Evolutionary conservation across 2,329 filamentous ascomycete species (phyloP).

Genomic region (Fusarium denticulatum): DNA sequence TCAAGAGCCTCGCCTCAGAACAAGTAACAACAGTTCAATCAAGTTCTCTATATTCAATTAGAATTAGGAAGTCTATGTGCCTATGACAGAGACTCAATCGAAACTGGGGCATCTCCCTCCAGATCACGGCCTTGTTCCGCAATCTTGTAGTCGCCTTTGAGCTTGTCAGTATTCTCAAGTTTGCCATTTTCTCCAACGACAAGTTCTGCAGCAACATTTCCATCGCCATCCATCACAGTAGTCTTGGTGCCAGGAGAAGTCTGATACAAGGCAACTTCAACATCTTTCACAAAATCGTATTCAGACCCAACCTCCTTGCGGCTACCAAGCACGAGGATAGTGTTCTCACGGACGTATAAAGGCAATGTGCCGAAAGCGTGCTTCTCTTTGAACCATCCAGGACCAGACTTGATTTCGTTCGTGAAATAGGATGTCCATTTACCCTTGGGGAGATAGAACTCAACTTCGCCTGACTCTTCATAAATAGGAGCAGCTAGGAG

Average conservation of each 20-base stretch:
- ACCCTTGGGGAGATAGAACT: conserved; percentile 70
- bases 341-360: conserved; percentile 66
- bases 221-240: conserved; percentile 55
- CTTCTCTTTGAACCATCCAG: conserved; percentile 68
- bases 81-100: conserved; percentile 39
- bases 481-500: conserved; percentile 73
- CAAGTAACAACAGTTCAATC: not conserved
- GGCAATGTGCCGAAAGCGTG: conserved; percentile 68
- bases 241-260: conserved; percentile 53
- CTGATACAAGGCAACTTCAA: conserved; percentile 60
- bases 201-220: conserved; percentile 53
- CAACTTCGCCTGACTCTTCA: conserved; percentile 68
- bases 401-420: conserved; percentile 59
- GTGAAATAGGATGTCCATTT: conserved; percentile 61
- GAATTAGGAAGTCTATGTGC: not conserved
- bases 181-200: conserved; percentile 52
- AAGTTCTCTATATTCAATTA: not conserved
- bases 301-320: conserved; percentile 52
- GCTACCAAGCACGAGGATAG: conserved; percentile 58
- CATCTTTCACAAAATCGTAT: conserved; percentile 58
- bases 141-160: conserved; percentile 51
- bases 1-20: not conserved
- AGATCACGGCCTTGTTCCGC: conserved; percentile 37
- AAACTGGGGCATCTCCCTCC: conserved; percentile 41
- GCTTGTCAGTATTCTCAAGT: conserved; percentile 50